phyloP scores from a whole-genome alignment of 2,329 filamentous ascomycete species.

The Trichoderma hamatum region DNA sequence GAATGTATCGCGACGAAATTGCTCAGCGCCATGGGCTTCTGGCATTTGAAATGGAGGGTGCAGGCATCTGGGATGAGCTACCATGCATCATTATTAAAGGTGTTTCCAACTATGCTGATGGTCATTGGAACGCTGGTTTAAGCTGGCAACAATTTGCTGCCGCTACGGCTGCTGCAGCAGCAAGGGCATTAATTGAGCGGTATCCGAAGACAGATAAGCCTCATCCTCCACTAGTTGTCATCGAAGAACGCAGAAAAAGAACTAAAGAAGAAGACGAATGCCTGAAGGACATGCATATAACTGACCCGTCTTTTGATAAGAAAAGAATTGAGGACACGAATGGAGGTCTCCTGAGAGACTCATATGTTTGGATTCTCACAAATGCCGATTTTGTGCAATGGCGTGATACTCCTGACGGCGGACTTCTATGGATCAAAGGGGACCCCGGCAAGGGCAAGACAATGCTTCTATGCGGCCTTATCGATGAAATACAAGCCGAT shows the following conservation, averaged over 20 bases:
- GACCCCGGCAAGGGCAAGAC: conserved; percentile 50
- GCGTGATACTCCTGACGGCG: conserved; percentile 29
- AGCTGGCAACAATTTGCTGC: neutral
- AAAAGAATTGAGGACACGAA: neutral
- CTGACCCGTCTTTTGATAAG: neutral
- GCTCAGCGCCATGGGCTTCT: neutral
- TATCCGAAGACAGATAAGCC: neutral
- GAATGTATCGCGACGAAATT: neutral
- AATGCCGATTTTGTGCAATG: neutral
- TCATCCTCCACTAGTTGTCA: neutral
- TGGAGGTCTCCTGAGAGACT: neutral
- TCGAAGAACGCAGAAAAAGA: neutral
- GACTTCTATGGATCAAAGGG: conserved; percentile 44
- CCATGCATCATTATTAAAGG: neutral
- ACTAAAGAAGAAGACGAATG: neutral
- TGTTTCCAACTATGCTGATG: neutral
- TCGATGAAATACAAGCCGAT: conserved; percentile 28
- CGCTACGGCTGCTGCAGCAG: neutral
- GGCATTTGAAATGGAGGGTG: neutral
- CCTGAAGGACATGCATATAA: neutral
- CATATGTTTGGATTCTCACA: neutral
- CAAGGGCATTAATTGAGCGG: neutral
- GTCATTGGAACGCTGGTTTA: neutral
- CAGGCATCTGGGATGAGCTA: neutral
- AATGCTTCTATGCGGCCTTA: conserved; percentile 47